phyloP scores from a whole-genome alignment of 345 rosid species.

The Leavenworthia alabamica region DNA sequence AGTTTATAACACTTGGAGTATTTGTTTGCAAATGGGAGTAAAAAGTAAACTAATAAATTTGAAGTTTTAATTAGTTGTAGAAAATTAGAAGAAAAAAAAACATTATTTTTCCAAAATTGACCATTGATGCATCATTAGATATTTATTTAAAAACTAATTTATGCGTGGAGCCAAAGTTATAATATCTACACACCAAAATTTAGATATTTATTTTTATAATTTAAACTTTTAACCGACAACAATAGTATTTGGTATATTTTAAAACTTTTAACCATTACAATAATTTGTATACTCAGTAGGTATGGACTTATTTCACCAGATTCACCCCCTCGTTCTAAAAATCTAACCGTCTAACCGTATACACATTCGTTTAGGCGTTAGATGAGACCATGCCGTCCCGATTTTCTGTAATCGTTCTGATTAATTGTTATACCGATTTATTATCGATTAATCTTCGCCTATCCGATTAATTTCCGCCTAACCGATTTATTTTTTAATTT shows the following conservation, averaged over 20 bases:
- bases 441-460: too few relatives aligned
- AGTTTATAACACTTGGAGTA: too few relatives aligned
- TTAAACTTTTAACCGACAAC: neutral
- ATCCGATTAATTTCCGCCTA: too few relatives aligned
- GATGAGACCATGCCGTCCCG: too few relatives aligned
- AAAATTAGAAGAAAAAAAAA: neutral
- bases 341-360: too few relatives aligned
- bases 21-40: neutral
- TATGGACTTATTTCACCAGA: neutral
- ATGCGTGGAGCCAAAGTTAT: neutral
- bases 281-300: neutral
- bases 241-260: neutral
- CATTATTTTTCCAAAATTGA: neutral
- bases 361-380: too few relatives aligned
- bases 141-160: neutral
- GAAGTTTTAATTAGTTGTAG: neutral
- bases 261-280: neutral
- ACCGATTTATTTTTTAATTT: too few relatives aligned
- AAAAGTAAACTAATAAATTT: too few relatives aligned
- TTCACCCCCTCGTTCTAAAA: too few relatives aligned
- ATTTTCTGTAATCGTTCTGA: too few relatives aligned
- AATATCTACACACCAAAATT: neutral
- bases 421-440: too few relatives aligned
- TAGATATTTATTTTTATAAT: neutral
- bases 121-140: neutral